Percentiles rank a stretch among this genome's conserved stretches.
These are phyloP conservation scores for Ceratobasidium sp. DNA, from an alignment of 1,284 basidiomycete species.

Conservation along the genomic window DNA sequence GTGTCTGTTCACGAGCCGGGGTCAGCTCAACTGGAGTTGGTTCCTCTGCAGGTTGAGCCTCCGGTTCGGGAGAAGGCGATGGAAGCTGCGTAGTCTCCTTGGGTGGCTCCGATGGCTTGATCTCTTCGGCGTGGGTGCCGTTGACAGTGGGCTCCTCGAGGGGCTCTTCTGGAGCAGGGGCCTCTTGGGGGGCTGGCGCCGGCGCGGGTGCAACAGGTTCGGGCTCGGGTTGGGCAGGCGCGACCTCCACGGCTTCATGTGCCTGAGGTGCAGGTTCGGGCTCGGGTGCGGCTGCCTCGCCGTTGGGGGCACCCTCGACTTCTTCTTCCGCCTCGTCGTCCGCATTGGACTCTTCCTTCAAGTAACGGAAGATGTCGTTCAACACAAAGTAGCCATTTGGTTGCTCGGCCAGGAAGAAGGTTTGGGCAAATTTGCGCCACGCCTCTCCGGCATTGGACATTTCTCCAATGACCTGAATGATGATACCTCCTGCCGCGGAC, in stretches of 20 bases:
- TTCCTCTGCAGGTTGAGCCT: conserved; percentile 48
- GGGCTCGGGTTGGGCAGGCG: conserved; percentile 46
- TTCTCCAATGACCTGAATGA: conserved; percentile 99
- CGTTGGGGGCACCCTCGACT: conserved; percentile 44
- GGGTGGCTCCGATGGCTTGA: conserved; percentile 24
- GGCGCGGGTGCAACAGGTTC: conserved; percentile 51
- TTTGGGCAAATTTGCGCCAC: conserved; percentile 99
- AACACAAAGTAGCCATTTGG: conserved; percentile 99
- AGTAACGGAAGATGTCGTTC: conserved; percentile 96
- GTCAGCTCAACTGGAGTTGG: conserved; percentile 45
- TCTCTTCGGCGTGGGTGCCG: conserved; percentile 34
- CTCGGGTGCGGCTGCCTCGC: conserved; percentile 45
- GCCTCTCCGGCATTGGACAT: conserved; percentile 90
- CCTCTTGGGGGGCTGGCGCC: conserved; percentile 51
- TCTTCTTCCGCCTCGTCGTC: conserved; percentile 65
- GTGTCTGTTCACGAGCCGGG: conserved; percentile 48
- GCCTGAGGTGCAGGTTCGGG: conserved; percentile 45
- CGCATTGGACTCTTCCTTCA: conserved; percentile 92
- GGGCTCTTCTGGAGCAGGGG: conserved; percentile 47
- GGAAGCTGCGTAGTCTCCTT: conserved; percentile 44
- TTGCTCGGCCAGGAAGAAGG: conserved; percentile 99
- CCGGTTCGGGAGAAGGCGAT: conserved; percentile 48
- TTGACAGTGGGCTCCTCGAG: conserved; percentile 45
- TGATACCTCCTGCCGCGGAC: conserved; percentile 92
- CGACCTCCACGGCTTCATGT: conserved; percentile 47